Evolutionary conservation across 257 asterid genomes (phyloP), one percentile per base, ranked within the genome.

Genomic region (Solanum neorickii): DNA sequence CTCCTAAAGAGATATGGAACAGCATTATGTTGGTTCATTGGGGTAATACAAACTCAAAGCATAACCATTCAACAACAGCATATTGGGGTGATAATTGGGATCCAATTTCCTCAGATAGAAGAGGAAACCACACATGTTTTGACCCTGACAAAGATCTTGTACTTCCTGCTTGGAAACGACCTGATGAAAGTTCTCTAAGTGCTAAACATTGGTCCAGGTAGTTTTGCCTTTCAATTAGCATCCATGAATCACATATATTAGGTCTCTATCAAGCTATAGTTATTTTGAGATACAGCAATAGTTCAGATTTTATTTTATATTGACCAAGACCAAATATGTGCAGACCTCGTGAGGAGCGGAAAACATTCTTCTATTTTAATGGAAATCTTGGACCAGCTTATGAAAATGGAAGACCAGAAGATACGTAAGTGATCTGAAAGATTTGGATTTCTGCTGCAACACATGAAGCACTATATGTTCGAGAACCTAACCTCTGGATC

Each of bases 1-100:
- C 99, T 83, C 99, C 99, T 7, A 97, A 95, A 92, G 99, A 97
- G 90, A 97, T 97, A 90, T 95, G 99, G 99, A 93, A 93, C 93
- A 95, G 99, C 91, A 94, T 91, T 94, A 95, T 97, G 99, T 89
- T 97, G 89, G 99, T 97, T 87, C 99, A 97, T 86, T 97, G 99
- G 99, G 99, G 98, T 72, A 97, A 97, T 91, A 93, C 99, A 42
- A 97, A 97, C 91, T 91, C 95, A 12, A 96, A 97, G 93, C 93
- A 97, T 89, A 97, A 93, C 82, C 92, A 93, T 90, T 97, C 99
- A 46, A 97, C 98, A 75, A 97, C 99, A 77, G 99, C 99, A 25
- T 97, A 95, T 89, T 92, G 94, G 96, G 95, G 87, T 87, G 99
- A 97, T 87, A 93, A 88, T 69, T 97, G 99, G 99, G 91, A 93